phyloP scores from a whole-genome alignment of 2,329 filamentous ascomycete species.

The Knufia fluminis region DNA sequence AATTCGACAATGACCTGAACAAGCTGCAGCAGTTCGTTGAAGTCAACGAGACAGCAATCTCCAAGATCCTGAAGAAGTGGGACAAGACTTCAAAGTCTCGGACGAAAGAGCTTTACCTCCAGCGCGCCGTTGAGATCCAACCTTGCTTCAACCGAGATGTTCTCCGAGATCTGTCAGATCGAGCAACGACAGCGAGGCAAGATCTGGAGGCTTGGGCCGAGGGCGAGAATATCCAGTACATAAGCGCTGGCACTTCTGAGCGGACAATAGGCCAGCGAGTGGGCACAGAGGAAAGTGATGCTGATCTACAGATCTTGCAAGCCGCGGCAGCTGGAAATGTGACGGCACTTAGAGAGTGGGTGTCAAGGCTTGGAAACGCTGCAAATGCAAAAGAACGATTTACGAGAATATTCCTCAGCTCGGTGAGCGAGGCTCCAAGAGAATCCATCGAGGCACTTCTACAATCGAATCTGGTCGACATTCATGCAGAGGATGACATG shows the following conservation, averaged over 20 bases:
- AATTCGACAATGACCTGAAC: slow-evolving; percentile 93
- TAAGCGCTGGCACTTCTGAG: slow-evolving; percentile 40
- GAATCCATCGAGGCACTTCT: slow-evolving; percentile 67
- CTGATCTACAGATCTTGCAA: slow-evolving; percentile 79
- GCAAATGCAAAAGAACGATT: slow-evolving; percentile 63
- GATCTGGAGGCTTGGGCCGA: slow-evolving; percentile 96
- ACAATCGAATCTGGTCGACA: slow-evolving; percentile 71
- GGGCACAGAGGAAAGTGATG: slow-evolving; percentile 77
- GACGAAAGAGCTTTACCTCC: slow-evolving; percentile 94
- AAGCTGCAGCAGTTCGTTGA: slow-evolving; percentile 97
- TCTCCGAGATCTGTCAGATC: slow-evolving; percentile 91
- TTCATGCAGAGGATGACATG: slow-evolving; percentile 93
- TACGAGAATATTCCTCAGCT: slow-evolving; percentile 81
- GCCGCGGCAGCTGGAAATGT: slow-evolving; percentile 75
- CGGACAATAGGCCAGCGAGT: slow-evolving; percentile 31
- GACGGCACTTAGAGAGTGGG: slow-evolving; percentile 66
- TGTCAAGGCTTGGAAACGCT: slow-evolving; percentile 58
- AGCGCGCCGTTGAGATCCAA: slow-evolving; percentile 90
- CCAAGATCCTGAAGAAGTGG: slow-evolving; percentile 99
- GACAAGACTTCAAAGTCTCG: slow-evolving; percentile 99
- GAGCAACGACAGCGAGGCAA: slow-evolving; percentile 90
- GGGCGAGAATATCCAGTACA: slow-evolving; percentile 83
- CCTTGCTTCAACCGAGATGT: slow-evolving; percentile 97
- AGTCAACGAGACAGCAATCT: slow-evolving; percentile 94
- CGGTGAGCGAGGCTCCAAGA: slow-evolving; percentile 74